Conservation (phyloP, 208 protist species). For the Blechomonas ayalai region DNA sequence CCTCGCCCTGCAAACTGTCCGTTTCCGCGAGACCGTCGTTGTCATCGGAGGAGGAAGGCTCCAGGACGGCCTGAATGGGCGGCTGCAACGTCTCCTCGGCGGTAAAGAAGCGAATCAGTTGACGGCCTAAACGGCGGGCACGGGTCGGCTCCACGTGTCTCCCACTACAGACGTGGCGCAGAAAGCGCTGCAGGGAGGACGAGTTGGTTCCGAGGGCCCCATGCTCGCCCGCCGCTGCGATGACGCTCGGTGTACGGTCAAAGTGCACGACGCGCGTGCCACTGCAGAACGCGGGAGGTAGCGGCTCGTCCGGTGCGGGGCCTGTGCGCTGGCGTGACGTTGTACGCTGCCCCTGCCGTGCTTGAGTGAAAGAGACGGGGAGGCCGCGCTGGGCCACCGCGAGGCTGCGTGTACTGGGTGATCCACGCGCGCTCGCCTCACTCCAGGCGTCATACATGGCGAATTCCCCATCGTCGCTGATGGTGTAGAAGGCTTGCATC, state of each 20-base stretch:
- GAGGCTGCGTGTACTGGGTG: slow-evolving; percentile 6
- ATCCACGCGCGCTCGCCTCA: slow-evolving; percentile 28
- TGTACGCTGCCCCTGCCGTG: slow-evolving; percentile 10
- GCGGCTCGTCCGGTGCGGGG: slow-evolving; percentile 14
- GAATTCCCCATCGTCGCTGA: slow-evolving; percentile 43
- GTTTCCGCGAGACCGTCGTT: slow-evolving; percentile 4
- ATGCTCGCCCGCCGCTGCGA: neutral
- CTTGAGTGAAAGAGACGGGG: slow-evolving; percentile 13
- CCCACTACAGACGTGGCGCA: too few species aligned
- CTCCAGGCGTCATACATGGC: slow-evolving; percentile 70
- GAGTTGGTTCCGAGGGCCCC: too few species aligned
- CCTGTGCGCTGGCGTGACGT: neutral
- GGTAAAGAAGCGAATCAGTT: too few species aligned
- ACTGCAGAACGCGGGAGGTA: slow-evolving; percentile 27
- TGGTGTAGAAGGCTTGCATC: slow-evolving; percentile 59
- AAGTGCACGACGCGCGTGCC: slow-evolving; percentile 32
- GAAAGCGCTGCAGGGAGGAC: slow-evolving; percentile 12
- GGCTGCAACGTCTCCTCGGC: slow-evolving; percentile 2
- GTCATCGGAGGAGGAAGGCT: slow-evolving; percentile 8
- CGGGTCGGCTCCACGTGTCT: too few species aligned
- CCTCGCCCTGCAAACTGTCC: neutral
- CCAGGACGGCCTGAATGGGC: slow-evolving; percentile 7
- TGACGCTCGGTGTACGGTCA: slow-evolving; percentile 11
- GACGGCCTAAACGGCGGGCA: too few species aligned
- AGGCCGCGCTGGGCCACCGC: slow-evolving; percentile 31